Evolutionary conservation across 2,329 filamentous ascomycete species (phyloP).

Genomic region (Alternaria angustiovoidea): DNA sequence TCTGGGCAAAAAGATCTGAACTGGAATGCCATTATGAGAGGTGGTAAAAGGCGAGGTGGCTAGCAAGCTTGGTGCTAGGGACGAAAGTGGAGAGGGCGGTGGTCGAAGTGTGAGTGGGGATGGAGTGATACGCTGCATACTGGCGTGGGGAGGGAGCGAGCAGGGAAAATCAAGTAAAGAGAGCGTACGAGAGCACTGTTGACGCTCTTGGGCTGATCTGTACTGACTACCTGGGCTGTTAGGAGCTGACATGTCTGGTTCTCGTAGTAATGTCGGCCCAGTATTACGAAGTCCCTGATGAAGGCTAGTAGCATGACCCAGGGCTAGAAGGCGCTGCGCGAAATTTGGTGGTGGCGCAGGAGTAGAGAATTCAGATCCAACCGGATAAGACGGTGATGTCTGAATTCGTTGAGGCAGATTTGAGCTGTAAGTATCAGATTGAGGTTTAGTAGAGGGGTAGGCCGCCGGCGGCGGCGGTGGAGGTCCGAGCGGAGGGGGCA

Average conservation of each 20-base stretch:
- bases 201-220: not conserved
- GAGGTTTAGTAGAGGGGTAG: not conserved
- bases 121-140: constrained; percentile 28
- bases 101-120: constrained; percentile 13
- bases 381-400: not conserved
- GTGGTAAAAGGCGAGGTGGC: constrained; percentile 22
- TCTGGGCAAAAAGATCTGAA: constrained; percentile 41
- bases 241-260: not conserved
- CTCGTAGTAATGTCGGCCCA: not conserved
- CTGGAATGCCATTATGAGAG: constrained; percentile 22
- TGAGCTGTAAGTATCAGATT: not conserved
- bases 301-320: not conserved
- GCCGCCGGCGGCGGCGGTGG: not conserved
- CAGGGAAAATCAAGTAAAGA: not conserved
- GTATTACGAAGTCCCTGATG: not conserved
- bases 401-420: not conserved
- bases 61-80: constrained; percentile 18
- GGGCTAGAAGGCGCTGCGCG: constrained; percentile 5
- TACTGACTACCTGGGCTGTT: not conserved
- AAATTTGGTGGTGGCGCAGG: constrained; percentile 1
- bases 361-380: not conserved
- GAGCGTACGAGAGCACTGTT: not conserved
- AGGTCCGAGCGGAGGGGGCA: not conserved
- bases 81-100: constrained; percentile 16
- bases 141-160: not conserved